A percentile compares a stretch with the other conserved stretches of the same genome.
phyloP scores from a whole-genome alignment of 176 grass and related monocot genomes.

The Eragrostis nindensis region DNA sequence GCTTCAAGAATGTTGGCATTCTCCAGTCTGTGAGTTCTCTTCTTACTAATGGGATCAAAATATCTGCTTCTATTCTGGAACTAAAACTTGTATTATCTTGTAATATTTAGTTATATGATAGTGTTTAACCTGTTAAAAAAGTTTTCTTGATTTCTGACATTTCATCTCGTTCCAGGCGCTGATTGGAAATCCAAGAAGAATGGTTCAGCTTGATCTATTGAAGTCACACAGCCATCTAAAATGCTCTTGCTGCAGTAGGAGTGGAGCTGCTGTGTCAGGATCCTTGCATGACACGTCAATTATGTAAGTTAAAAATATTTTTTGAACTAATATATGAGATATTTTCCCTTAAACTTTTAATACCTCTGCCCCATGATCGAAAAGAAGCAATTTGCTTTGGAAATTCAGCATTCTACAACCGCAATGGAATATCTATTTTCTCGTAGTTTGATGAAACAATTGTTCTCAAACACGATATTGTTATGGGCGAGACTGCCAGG shows the following conservation, averaged over 20 bases:
- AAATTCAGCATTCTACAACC: not conserved
- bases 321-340: not conserved
- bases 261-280: slow-evolving; percentile 52
- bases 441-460: not conserved
- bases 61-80: not conserved
- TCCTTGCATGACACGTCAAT: slow-evolving; percentile 86
- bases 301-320: slow-evolving; percentile 58
- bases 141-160: slow-evolving; percentile 29
- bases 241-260: slow-evolving; percentile 71
- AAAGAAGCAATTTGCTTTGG: not conserved
- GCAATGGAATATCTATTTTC: not conserved
- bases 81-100: not conserved
- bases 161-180: slow-evolving; percentile 55
- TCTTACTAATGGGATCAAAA: not conserved
- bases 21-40: slow-evolving; percentile 73
- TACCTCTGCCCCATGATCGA: not conserved
- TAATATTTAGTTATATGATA: slow-evolving; percentile 14
- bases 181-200: slow-evolving; percentile 88
- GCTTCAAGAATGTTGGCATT: slow-evolving; percentile 83
- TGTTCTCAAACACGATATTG: not conserved
- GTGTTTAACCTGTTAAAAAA: not conserved
- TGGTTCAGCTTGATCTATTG: slow-evolving; percentile 87
- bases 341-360: not conserved
- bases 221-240: slow-evolving; percentile 63
- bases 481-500: not conserved